A percentile compares a stretch with the other conserved stretches of the same genome.
These are phyloP conservation scores for Colletotrichum chlorophyti DNA, from an alignment of 2,329 filamentous ascomycete species.

Conservation along the genomic window DNA sequence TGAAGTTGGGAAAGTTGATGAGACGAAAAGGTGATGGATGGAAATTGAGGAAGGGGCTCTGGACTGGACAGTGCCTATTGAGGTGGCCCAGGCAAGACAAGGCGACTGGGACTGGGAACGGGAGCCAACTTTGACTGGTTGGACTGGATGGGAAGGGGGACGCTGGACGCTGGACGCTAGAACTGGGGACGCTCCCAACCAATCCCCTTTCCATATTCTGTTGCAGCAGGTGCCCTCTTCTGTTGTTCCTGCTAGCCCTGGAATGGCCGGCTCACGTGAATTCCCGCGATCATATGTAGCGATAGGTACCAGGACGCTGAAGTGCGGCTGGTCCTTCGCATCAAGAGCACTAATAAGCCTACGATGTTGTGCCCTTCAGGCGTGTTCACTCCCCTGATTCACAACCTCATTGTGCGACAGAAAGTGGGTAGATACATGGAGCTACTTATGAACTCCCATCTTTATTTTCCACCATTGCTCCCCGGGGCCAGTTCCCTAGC, in stretches of 20 bases:
- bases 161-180: too few relatives aligned
- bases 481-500: slow-evolving; percentile 2
- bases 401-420: slow-evolving; percentile 14
- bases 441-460: neutral
- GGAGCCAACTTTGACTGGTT: slow-evolving; percentile 21
- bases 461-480: neutral
- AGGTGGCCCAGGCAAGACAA: slow-evolving; percentile 28
- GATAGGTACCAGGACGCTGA: slow-evolving; percentile 15
- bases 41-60: slow-evolving; percentile 41
- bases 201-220: slow-evolving; percentile 22
- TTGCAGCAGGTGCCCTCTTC: slow-evolving; percentile 23
- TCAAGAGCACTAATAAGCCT: neutral
- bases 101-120: slow-evolving; percentile 21
- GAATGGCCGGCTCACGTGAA: slow-evolving; percentile 28
- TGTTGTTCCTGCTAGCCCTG: slow-evolving; percentile 27
- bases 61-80: slow-evolving; percentile 32
- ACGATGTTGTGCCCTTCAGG: neutral
- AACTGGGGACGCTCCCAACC: slow-evolving; percentile 8
- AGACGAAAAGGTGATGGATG: slow-evolving; percentile 39
- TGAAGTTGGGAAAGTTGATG: slow-evolving; percentile 39
- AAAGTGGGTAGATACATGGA: neutral
- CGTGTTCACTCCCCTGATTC: neutral
- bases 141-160: slow-evolving; percentile 17
- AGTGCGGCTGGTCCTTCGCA: slow-evolving; percentile 11
- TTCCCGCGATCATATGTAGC: neutral